Evolutionary conservation across 345 rosid genomes (phyloP), one percentile per base, ranked within the genome.

Genomic region (Pistacia integerrima): DNA sequence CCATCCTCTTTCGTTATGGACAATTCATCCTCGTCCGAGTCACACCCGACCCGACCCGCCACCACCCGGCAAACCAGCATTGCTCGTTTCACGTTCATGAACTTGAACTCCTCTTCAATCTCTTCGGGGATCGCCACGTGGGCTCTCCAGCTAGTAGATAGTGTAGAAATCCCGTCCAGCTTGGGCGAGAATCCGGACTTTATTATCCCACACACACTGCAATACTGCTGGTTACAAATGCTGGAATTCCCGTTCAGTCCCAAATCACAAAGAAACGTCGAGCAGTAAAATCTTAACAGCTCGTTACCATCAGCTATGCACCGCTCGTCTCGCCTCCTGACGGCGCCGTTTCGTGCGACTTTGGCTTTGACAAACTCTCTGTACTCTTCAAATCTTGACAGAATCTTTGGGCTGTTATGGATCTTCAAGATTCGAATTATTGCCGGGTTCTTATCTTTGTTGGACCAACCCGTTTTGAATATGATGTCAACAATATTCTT

Each of bases 291-390:
- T 49, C 98, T 82, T 75, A 95, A n/a, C 3, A 95, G 96, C 86
- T 95, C 99, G 77, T 95, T 95, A 11, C 99, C 99, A 80, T 95
- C 99, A 44, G 93, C 98, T n/a, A 89, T 83, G 77, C 99, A 95
- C n/a, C 99, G 82, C 82, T 89, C 98, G 76, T 93, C 95, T 30
- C 88, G 81, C 35, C 80, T 70, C 74, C 79, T 25, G 0, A 67
- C 51, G n/a, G 70, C 76, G 11, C 89, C 79, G 82, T 72, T 82
- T 70, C 90, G 74, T 3, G 91, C 88, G 0, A 97, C 97, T 76
- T 90, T 86, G 2, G 90, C 78, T 77, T 92, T 96, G 41, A 96
- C 98, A 7, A 84, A 61, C 85, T 96, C 99, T 16, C 98, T 85
- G 84, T 93, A 90, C 78, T 96, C 98, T 64, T 96, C 99, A 73